Conservation (phyloP, 305 asterid genomes). For the Nicotiana rustica region DNA sequence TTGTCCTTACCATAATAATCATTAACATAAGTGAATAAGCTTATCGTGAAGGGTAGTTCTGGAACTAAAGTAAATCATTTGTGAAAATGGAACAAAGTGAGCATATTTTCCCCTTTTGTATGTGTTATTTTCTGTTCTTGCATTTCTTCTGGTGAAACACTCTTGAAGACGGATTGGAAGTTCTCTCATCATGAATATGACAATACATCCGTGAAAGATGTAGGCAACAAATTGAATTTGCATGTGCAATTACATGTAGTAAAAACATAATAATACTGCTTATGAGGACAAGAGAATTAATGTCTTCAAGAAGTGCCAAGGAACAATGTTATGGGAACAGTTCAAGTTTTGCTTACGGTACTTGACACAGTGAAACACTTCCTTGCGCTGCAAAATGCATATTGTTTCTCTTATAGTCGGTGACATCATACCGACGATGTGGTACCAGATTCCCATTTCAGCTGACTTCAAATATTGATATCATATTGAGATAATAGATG, state of each 20-base stretch:
- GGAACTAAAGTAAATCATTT: constrained; percentile 4
- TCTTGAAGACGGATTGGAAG: neutral
- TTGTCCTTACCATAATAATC: constrained; percentile 24
- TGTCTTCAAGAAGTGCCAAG: neutral
- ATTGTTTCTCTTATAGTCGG: neutral
- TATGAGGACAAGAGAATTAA: neutral
- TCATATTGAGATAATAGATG: too few species aligned
- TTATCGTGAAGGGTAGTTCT: constrained; percentile 12
- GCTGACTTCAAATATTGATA: constrained; percentile 7
- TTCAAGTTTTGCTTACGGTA: constrained; percentile 14
- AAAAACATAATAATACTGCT: neutral
- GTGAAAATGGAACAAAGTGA: neutral
- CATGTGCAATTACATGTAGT: constrained; percentile 9
- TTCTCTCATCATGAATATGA: neutral
- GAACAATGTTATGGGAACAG: constrained; percentile 26
- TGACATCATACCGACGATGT: neutral
- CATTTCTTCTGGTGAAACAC: neutral
- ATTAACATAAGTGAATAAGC: constrained; percentile 15
- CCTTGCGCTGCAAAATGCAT: neutral
- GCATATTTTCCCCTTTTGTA: neutral
- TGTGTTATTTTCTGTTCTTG: neutral
- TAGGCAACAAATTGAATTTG: neutral
- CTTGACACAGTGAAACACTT: neutral
- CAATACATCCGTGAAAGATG: neutral
- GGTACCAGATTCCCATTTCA: neutral